Percentiles rank a stretch among this genome's conserved stretches.
Evolutionary conservation across 352 stramenopile species (phyloP).

Genomic region (Globisporangium apiculatum): DNA sequence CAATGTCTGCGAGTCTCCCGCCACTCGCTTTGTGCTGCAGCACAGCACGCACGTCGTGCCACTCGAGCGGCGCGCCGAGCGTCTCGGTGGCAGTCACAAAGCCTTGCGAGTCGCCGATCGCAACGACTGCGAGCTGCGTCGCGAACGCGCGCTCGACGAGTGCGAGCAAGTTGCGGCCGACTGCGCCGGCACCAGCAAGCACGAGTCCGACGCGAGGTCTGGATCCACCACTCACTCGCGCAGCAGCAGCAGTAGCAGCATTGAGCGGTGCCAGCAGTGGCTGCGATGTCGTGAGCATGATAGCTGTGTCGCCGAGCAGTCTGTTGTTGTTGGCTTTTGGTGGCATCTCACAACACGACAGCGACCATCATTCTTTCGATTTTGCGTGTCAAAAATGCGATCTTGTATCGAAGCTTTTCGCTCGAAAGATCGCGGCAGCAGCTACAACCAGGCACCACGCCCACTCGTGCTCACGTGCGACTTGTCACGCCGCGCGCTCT

Average conservation of each 20-base stretch:
- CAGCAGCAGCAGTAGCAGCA: too few relatives aligned
- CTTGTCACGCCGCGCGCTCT: neutral
- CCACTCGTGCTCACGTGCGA: too few relatives aligned
- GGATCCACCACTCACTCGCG: neutral
- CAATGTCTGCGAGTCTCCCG: neutral
- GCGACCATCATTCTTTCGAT: too few relatives aligned
- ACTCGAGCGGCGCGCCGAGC: neutral
- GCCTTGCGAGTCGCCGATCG: constrained; percentile 22
- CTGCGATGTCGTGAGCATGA: too few relatives aligned
- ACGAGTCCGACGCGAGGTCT: constrained; percentile 13
- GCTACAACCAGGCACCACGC: neutral
- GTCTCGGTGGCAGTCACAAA: constrained; percentile 5
- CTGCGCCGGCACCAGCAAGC: constrained; percentile 18
- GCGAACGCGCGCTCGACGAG: constrained; percentile 16
- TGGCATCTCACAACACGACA: too few relatives aligned
- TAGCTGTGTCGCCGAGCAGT: too few relatives aligned
- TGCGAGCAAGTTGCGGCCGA: constrained; percentile 16
- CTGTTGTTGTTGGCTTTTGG: too few relatives aligned
- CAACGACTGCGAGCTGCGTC: constrained; percentile 12
- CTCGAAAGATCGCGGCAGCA: constrained; percentile 10
- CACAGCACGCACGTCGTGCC: neutral
- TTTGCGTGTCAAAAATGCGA: neutral
- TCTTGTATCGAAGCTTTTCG: constrained; percentile 17
- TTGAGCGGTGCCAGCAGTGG: too few relatives aligned
- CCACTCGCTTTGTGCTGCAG: constrained; percentile 5